Percentiles rank a stretch among this genome's conserved stretches.
Conservation (phyloP, 2,329 filamentous ascomycete species). For the Hymenotorrendiella dingleyae region DNA sequence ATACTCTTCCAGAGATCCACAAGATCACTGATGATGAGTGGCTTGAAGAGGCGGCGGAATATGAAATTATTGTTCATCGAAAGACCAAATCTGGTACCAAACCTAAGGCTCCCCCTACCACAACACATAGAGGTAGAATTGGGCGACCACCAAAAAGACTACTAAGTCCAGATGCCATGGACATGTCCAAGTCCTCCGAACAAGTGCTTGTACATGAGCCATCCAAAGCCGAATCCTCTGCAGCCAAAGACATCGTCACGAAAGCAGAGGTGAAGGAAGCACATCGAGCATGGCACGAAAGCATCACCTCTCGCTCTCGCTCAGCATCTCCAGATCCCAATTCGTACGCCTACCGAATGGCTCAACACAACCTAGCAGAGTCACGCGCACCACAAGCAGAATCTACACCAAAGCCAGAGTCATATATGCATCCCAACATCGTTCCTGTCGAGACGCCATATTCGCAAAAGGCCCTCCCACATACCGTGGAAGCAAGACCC, state of each 20-base stretch:
- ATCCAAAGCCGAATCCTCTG: no score
- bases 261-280: background rate
- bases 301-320: conserved; percentile 4
- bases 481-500: background rate
- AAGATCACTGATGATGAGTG: conserved; percentile 1
- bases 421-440: background rate
- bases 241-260: background rate
- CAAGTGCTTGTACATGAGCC: background rate
- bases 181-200: background rate
- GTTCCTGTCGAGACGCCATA: background rate
- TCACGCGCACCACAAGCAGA: background rate
- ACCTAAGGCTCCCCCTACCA: background rate
- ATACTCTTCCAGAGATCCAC: background rate
- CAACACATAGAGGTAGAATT: background rate
- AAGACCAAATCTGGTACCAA: background rate
- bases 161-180: background rate
- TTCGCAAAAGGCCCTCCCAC: conserved; percentile 5
- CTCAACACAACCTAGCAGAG: background rate
- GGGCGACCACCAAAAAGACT: background rate
- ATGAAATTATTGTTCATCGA: background rate
- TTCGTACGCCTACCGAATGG: background rate
- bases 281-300: background rate
- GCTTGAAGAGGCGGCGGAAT: conserved; percentile 3
- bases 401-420: background rate
- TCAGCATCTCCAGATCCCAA: background rate